Evolutionary conservation across 179 eudicot genomes (phyloP).

Genomic region (Drosera spatulata): DNA sequence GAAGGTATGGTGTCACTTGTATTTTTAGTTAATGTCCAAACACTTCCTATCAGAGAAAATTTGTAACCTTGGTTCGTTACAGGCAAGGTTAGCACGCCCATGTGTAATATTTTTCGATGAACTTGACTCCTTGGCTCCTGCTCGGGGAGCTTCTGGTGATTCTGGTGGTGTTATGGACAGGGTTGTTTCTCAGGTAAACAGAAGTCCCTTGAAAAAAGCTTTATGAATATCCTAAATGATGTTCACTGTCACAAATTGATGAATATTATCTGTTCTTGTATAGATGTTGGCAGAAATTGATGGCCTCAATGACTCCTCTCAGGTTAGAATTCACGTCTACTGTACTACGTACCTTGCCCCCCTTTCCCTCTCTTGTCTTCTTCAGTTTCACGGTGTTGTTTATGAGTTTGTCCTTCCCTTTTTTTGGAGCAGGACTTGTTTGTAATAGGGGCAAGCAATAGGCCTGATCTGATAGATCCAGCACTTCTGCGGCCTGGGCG

Average conservation of each 20-base stretch:
- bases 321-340: constrained; percentile 29
- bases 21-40: not conserved
- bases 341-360: no score
- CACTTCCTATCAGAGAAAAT: not conserved
- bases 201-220: not conserved
- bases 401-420: constrained; percentile 1
- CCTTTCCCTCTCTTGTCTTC: constrained; percentile 8
- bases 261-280: constrained; percentile 11
- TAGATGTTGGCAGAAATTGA: constrained; percentile 99
- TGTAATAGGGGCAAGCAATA: constrained; percentile 96
- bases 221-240: not conserved
- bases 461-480: constrained; percentile 95
- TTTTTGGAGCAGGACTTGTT: constrained; percentile 59
- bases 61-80: constrained; percentile 10
- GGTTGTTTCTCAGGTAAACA: constrained; percentile 88
- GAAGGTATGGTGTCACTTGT: constrained; percentile 40
- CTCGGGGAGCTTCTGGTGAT: constrained; percentile 98
- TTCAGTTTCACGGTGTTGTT: not conserved
- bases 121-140: constrained; percentile 98
- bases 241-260: not conserved
- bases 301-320: constrained; percentile 81
- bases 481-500: constrained; percentile 98
- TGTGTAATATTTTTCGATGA: constrained; percentile 98
- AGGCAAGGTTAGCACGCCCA: constrained; percentile 97
- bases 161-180: constrained; percentile 99